These are phyloP conservation scores for Mycena floridula DNA, from an alignment of 768 basidiomycete genomes.

Conservation along the genomic window DNA sequence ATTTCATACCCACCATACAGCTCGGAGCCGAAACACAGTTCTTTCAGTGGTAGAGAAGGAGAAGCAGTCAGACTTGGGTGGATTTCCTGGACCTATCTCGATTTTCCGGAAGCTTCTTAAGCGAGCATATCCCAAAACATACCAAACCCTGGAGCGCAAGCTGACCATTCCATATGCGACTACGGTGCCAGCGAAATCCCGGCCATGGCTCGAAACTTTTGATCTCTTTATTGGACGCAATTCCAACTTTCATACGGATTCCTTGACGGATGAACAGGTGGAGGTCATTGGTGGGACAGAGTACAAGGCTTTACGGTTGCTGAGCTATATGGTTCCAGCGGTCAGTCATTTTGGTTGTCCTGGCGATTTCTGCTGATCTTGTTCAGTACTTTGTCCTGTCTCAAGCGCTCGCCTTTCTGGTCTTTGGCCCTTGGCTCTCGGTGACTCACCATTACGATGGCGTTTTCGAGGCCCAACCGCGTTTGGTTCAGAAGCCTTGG, in stretches of 20 bases:
- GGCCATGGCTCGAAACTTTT: conserved; percentile 31
- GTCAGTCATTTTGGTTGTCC: conserved; percentile 21
- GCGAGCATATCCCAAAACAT: conserved; percentile 35
- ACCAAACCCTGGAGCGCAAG: conserved; percentile 37
- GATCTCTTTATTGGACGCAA: conserved; percentile 52
- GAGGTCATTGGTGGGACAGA: conserved; percentile 76
- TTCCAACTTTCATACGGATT: conserved; percentile 47
- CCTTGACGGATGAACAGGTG: conserved; percentile 57
- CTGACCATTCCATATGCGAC: conserved; percentile 45
- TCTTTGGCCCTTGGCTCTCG: conserved; percentile 59
- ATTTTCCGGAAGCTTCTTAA: conserved; percentile 32
- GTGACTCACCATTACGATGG: conserved; percentile 38
- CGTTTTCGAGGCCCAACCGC: conserved; percentile 42
- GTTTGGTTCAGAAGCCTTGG: conserved; percentile 53
- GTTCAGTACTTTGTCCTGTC: conserved; percentile 60
- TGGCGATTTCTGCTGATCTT: not conserved
- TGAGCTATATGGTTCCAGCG: conserved; percentile 42
- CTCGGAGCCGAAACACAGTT: conserved; percentile 2
- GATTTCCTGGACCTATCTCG: conserved; percentile 39
- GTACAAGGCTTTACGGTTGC: conserved; percentile 53
- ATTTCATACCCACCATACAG: conserved; percentile 14
- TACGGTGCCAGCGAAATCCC: conserved; percentile 29
- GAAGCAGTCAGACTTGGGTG: conserved; percentile 38
- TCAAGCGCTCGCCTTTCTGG: conserved; percentile 50
- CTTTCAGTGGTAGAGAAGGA: conserved; percentile 8